These are phyloP conservation scores for Taxawa tesnikishii DNA, from an alignment of 2,329 filamentous ascomycete genomes.

Conservation along the genomic window DNA sequence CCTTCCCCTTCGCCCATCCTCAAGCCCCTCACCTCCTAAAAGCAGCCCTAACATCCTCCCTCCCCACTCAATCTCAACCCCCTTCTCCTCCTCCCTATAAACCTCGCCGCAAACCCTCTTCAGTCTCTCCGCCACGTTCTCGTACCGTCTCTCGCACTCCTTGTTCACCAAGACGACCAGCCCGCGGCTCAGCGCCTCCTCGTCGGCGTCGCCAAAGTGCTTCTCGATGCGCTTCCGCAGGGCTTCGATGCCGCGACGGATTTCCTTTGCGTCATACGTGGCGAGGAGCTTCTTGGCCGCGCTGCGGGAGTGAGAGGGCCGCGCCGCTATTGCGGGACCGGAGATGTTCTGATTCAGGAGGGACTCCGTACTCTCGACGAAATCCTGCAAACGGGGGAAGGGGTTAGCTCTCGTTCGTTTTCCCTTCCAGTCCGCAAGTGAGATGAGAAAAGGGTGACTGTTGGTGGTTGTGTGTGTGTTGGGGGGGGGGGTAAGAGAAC, in stretches of 20 bases:
- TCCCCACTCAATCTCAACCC: slow-evolving; percentile 27
- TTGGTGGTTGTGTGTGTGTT: too few species aligned
- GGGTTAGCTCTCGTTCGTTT: neutral
- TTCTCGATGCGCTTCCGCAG: slow-evolving; percentile 90
- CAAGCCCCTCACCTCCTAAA: slow-evolving; percentile 13
- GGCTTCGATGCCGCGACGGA: slow-evolving; percentile 80
- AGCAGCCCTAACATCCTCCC: slow-evolving; percentile 20
- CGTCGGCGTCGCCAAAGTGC: slow-evolving; percentile 85
- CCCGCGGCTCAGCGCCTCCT: slow-evolving; percentile 46
- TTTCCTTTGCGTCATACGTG: slow-evolving; percentile 69
- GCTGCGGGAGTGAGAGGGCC: slow-evolving; percentile 69
- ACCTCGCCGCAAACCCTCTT: slow-evolving; percentile 28
- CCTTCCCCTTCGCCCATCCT: too few species aligned
- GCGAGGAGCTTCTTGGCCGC: slow-evolving; percentile 79
- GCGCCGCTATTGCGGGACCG: slow-evolving; percentile 51
- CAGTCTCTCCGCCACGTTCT: slow-evolving; percentile 38
- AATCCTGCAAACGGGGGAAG: slow-evolving; percentile 45
- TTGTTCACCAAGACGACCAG: slow-evolving; percentile 48
- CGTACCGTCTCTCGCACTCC: slow-evolving; percentile 47
- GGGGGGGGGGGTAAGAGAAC: neutral
- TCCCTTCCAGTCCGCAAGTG: too few species aligned
- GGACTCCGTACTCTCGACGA: slow-evolving; percentile 77
- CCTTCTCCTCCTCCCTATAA: slow-evolving; percentile 29
- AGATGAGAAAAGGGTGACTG: too few species aligned
- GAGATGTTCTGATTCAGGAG: slow-evolving; percentile 42